These are phyloP conservation scores for Brasenia schreberi DNA, from an alignment of 164 flowering plant species.

Conservation along the genomic window DNA sequence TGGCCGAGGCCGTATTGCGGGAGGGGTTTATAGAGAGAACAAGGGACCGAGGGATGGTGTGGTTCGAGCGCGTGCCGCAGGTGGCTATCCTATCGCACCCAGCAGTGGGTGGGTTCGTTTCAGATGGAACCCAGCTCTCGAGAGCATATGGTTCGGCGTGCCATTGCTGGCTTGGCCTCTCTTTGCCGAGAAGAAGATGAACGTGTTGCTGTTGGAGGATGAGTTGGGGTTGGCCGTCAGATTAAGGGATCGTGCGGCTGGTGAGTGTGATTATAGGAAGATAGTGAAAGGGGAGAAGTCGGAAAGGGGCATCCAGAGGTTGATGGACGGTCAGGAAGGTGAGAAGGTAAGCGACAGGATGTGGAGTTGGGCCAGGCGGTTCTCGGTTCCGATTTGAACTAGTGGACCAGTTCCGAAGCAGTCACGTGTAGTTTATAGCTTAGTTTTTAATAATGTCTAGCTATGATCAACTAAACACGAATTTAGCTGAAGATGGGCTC, in stretches of 20 bases:
- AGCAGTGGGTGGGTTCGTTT: slow-evolving; percentile 33
- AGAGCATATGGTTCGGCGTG: slow-evolving; percentile 26
- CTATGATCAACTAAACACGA: too few relatives aligned
- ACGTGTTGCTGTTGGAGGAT: slow-evolving; percentile 19
- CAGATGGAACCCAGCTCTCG: slow-evolving; percentile 39
- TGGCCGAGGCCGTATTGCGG: slow-evolving; percentile 11
- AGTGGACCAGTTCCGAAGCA: too few relatives aligned
- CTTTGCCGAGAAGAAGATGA: slow-evolving; percentile 30
- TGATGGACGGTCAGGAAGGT: slow-evolving; percentile 25
- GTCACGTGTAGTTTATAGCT: too few relatives aligned
- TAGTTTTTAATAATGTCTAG: too few relatives aligned
- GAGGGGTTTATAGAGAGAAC: slow-evolving; percentile 27
- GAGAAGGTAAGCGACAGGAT: slow-evolving; percentile 1
- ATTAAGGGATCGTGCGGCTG: slow-evolving; percentile 9
- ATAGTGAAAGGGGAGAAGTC: slow-evolving; percentile 19
- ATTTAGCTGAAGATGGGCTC: too few relatives aligned
- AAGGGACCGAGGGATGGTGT: slow-evolving; percentile 22
- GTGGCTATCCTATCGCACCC: slow-evolving; percentile 21
- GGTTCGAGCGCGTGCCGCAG: slow-evolving; percentile 35
- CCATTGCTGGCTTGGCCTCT: slow-evolving; percentile 44
- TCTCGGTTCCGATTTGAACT: too few relatives aligned
- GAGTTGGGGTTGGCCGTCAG: slow-evolving; percentile 21
- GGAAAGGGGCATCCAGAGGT: slow-evolving; percentile 13
- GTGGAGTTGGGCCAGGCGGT: slow-evolving; percentile 12
- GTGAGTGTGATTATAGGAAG: slow-evolving; percentile 2